Evolutionary conservation across 768 basidiomycete genomes (phyloP).

Genomic region (Pleurotus platypus): DNA sequence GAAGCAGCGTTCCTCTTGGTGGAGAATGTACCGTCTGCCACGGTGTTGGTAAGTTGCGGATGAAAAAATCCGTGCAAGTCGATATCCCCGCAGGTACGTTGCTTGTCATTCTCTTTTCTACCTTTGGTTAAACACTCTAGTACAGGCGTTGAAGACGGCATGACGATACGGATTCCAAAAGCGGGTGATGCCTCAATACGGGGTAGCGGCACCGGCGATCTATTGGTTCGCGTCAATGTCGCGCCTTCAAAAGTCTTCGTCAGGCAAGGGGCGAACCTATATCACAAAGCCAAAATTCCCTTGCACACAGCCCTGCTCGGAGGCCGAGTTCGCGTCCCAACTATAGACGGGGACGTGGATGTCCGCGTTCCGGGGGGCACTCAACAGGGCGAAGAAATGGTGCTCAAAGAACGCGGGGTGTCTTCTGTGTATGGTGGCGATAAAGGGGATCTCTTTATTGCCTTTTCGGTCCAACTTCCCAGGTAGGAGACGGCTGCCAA

Average conservation of each 20-base stretch:
- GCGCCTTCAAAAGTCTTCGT: conserved; percentile 79
- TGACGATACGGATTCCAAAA: conserved; percentile 79
- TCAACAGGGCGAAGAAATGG: conserved; percentile 97
- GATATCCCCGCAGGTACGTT: conserved; percentile 81
- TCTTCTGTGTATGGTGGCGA: conserved; percentile 52
- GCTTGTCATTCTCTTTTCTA: background rate
- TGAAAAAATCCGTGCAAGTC: conserved; percentile 72
- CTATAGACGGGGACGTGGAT: conserved; percentile 93
- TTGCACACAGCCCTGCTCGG: conserved; percentile 92
- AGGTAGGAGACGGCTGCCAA: conserved; percentile 52
- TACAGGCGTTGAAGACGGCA: conserved; percentile 90
- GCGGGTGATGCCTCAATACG: conserved; percentile 82
- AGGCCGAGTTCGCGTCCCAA: conserved; percentile 88
- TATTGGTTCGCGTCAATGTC: conserved; percentile 84
- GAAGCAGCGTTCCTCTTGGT: conserved; percentile 73
- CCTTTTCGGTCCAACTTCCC: conserved; percentile 84
- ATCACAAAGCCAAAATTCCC: conserved; percentile 87
- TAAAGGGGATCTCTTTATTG: conserved; percentile 85
- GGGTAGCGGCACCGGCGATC: conserved; percentile 81
- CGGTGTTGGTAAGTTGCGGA: conserved; percentile 86
- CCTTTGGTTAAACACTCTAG: conserved; percentile 7
- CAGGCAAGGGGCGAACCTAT: conserved; percentile 88
- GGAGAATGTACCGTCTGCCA: conserved; percentile 77
- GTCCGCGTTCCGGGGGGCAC: conserved; percentile 90
- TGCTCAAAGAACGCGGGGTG: conserved; percentile 85